These are phyloP conservation scores for Metschnikowia chrysomelidarum DNA, from an alignment of 805 yeast species.

Conservation along the genomic window DNA sequence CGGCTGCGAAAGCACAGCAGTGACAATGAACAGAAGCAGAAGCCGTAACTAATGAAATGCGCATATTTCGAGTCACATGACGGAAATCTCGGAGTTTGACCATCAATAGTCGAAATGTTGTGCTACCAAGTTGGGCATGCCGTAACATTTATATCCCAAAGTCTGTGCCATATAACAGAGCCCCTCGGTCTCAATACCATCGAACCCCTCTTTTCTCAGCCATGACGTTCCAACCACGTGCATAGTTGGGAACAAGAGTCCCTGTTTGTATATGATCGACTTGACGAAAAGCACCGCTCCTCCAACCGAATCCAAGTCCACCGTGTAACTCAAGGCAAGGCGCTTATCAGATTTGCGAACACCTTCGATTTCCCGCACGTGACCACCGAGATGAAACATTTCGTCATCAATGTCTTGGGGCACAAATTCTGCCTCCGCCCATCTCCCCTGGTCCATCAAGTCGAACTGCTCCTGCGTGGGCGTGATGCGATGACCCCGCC, in stretches of 20 bases:
- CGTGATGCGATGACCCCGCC: slow-evolving; percentile 37
- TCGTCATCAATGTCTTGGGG: slow-evolving; percentile 29
- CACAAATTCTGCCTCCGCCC: slow-evolving; percentile 33
- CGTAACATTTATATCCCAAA: slow-evolving; percentile 48
- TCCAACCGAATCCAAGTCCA: slow-evolving; percentile 48
- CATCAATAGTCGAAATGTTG: slow-evolving; percentile 25
- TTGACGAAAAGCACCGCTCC: slow-evolving; percentile 49
- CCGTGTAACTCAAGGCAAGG: slow-evolving; percentile 14
- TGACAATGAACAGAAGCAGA: too few relatives aligned
- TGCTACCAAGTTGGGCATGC: slow-evolving; percentile 47
- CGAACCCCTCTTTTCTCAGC: slow-evolving; percentile 48
- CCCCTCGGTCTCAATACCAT: slow-evolving; percentile 56
- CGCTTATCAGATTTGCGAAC: slow-evolving; percentile 6
- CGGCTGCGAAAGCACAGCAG: too few relatives aligned
- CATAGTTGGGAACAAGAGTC: slow-evolving; percentile 45
- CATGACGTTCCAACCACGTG: slow-evolving; percentile 48
- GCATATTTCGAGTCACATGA: too few relatives aligned
- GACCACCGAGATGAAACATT: slow-evolving; percentile 30
- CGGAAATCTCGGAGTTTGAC: too few relatives aligned
- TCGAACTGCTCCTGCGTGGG: slow-evolving; percentile 23
- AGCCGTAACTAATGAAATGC: too few relatives aligned
- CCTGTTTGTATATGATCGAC: slow-evolving; percentile 43
- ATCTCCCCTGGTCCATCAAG: slow-evolving; percentile 17
- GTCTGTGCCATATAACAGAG: slow-evolving; percentile 46
- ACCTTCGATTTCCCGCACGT: slow-evolving; percentile 15